Conservation (phyloP, 306 rosid species). For the Corylus avellana region DNA sequence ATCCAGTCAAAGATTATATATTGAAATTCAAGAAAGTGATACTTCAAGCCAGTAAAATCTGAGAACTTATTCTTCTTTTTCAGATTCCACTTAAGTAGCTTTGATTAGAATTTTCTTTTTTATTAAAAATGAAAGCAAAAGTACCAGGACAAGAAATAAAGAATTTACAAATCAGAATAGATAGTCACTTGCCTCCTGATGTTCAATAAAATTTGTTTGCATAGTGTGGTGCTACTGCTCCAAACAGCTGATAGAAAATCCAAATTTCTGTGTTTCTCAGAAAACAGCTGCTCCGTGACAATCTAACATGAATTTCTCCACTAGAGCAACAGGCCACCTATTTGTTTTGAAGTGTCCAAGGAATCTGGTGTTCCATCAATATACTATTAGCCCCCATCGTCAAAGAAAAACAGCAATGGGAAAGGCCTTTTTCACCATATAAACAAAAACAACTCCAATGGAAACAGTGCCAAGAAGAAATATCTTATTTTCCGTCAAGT, state of each 20-base stretch:
- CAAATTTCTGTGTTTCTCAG: slow-evolving; percentile 6
- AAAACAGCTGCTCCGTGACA: slow-evolving; percentile 14
- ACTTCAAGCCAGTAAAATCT: slow-evolving; percentile 2
- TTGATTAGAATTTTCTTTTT: neutral
- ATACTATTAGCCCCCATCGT: slow-evolving; percentile 14
- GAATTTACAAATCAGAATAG: neutral
- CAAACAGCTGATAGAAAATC: slow-evolving; percentile 11
- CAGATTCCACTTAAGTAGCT: neutral
- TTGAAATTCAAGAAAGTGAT: neutral
- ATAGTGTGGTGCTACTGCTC: slow-evolving; percentile 9
- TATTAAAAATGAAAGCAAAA: neutral
- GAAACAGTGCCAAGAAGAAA: slow-evolving; percentile 13
- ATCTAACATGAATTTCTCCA: neutral
- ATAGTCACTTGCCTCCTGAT: slow-evolving; percentile 45
- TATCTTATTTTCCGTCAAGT: slow-evolving; percentile 33
- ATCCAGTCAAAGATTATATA: neutral
- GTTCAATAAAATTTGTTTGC: neutral
- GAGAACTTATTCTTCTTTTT: neutral
- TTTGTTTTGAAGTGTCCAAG: neutral
- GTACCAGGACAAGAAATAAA: slow-evolving; percentile 4
- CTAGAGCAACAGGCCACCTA: neutral
- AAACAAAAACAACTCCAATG: slow-evolving; percentile 6
- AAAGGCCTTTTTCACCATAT: slow-evolving; percentile 16
- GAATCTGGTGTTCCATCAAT: slow-evolving; percentile 21
- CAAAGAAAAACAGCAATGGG: slow-evolving; percentile 24